Conservation (phyloP, 768 basidiomycete species). For the Naganishia onofrii region DNA sequence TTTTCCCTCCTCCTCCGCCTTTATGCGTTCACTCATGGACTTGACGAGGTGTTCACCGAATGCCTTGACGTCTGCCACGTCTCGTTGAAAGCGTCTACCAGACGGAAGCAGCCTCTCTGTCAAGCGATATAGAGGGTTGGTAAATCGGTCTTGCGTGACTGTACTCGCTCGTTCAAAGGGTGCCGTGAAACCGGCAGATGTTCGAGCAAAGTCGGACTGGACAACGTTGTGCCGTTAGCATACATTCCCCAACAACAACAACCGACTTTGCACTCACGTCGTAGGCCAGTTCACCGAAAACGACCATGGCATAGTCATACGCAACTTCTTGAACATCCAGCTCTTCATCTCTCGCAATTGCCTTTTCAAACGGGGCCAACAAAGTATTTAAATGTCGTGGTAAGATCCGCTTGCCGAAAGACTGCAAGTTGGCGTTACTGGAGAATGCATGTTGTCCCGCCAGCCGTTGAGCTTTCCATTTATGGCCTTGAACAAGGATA, state of each 20-base stretch:
- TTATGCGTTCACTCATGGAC: slow-evolving; percentile 24
- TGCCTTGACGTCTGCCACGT: slow-evolving; percentile 30
- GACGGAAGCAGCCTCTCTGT: slow-evolving; percentile 25
- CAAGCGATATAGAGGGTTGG: slow-evolving; percentile 31
- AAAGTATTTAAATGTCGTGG: slow-evolving; percentile 32
- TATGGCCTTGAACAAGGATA: slow-evolving; percentile 32
- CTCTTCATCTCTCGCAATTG: slow-evolving; percentile 2
- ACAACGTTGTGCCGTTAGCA: background rate
- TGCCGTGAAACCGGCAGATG: slow-evolving; percentile 23
- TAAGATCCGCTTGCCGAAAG: slow-evolving; percentile 31
- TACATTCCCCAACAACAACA: background rate
- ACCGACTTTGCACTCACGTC: slow-evolving; percentile 33
- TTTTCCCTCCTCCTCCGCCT: slow-evolving; percentile 24
- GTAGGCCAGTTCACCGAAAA: slow-evolving; percentile 41
- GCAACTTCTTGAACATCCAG: slow-evolving; percentile 35
- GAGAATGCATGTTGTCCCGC: slow-evolving; percentile 36
- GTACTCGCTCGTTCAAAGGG: slow-evolving; percentile 33
- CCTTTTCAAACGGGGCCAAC: slow-evolving; percentile 3
- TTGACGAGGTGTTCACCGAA: slow-evolving; percentile 31
- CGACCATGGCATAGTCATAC: slow-evolving; percentile 33
- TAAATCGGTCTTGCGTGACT: slow-evolving; percentile 32
- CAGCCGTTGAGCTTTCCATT: slow-evolving; percentile 36
- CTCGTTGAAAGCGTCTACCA: slow-evolving; percentile 18
- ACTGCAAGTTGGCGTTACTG: slow-evolving; percentile 25
- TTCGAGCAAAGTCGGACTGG: slow-evolving; percentile 29